Evolutionary conservation across 2,329 filamentous ascomycete genomes (phyloP).

Genomic region (Beauveria sp.): DNA sequence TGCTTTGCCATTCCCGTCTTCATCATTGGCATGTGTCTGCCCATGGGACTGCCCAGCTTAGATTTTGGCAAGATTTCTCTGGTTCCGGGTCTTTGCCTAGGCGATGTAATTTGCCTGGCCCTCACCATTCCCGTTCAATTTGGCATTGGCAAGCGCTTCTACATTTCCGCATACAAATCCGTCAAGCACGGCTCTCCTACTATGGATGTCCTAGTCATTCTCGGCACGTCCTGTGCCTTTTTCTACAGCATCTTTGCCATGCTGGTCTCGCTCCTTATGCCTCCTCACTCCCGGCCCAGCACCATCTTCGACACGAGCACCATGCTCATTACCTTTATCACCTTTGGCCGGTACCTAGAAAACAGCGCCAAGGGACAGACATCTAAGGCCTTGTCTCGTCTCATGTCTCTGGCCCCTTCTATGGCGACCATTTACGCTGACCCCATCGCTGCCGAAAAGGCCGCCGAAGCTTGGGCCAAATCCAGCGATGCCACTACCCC

Average conservation of each 20-base stretch:
- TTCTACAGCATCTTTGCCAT: slow-evolving; percentile 90
- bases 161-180: slow-evolving; percentile 87
- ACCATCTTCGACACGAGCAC: slow-evolving; percentile 97
- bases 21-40: slow-evolving; percentile 85
- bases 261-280: slow-evolving; percentile 67
- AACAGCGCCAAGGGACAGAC: slow-evolving; percentile 95
- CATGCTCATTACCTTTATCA: slow-evolving; percentile 96
- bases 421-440: slow-evolving; percentile 97
- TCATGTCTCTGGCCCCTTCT: slow-evolving; percentile 94
- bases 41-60: slow-evolving; percentile 69
- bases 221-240: slow-evolving; percentile 92
- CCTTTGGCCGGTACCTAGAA: slow-evolving; percentile 82
- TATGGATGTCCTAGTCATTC: slow-evolving; percentile 93
- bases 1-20: slow-evolving; percentile 86
- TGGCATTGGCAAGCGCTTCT: slow-evolving; percentile 90
- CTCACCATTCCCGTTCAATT: slow-evolving; percentile 94
- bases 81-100: slow-evolving; percentile 73
- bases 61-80: slow-evolving; percentile 67
- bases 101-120: slow-evolving; percentile 74
- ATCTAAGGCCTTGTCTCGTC: slow-evolving; percentile 80
- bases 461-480: slow-evolving; percentile 65
- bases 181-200: slow-evolving; percentile 85
- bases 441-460: slow-evolving; percentile 86
- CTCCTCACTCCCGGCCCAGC: slow-evolving; percentile 70
- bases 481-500: slow-evolving; percentile 21